Evolutionary conservation across 148 eudicot genomes (phyloP).

Genomic region (Amaranthus palmeri): DNA sequence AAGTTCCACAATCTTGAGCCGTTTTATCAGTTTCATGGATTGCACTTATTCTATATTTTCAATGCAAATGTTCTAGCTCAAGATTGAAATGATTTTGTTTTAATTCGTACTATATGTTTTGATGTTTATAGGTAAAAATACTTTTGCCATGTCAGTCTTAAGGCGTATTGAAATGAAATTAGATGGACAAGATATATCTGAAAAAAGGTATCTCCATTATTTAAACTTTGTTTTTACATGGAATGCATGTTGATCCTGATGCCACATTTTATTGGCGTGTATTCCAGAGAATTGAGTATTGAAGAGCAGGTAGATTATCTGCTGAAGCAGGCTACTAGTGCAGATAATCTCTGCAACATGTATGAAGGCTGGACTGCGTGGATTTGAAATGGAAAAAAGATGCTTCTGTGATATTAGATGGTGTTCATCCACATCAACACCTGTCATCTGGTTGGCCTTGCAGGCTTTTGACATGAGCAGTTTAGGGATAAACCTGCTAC

Average conservation of each 20-base stretch:
- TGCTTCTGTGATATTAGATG: not conserved
- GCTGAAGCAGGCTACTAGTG: slow-evolving; percentile 89
- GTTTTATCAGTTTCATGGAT: not conserved
- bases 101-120: not conserved
- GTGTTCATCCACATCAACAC: slow-evolving; percentile 10
- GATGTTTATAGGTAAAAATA: slow-evolving; percentile 66
- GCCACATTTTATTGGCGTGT: not conserved
- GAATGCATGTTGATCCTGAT: slow-evolving; percentile 4
- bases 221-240: slow-evolving; percentile 17
- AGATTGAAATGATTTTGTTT: not conserved
- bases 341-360: slow-evolving; percentile 98
- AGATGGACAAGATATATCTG: slow-evolving; percentile 81
- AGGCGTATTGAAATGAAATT: slow-evolving; percentile 86
- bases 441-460: not conserved
- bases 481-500: not conserved
- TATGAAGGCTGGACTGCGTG: slow-evolving; percentile 99
- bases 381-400: slow-evolving; percentile 48
- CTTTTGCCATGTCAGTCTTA: slow-evolving; percentile 80
- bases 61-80: not conserved
- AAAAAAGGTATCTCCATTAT: slow-evolving; percentile 57
- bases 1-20: not conserved
- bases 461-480: slow-evolving; percentile 1
- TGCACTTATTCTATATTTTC: not conserved
- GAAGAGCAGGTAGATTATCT: slow-evolving; percentile 91
- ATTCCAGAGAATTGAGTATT: slow-evolving; percentile 59